Conservation (phyloP, 257 asterid genomes). For the Petunia axillaris region DNA sequence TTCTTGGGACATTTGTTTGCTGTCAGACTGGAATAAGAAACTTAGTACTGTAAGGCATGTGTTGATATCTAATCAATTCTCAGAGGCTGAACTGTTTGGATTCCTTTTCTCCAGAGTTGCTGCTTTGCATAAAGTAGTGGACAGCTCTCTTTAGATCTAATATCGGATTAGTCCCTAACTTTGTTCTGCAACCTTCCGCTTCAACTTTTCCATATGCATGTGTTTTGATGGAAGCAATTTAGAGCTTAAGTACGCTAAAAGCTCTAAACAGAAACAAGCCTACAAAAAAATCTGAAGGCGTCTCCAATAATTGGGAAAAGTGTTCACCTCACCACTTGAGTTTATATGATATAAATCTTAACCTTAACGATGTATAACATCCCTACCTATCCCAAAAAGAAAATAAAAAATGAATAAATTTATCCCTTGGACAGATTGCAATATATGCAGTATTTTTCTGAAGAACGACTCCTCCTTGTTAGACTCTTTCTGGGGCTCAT, state of each 20-base stretch:
- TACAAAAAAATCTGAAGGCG: neutral
- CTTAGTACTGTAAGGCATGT: neutral
- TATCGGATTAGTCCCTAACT: neutral
- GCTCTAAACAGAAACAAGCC: neutral
- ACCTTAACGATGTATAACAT: too few relatives aligned
- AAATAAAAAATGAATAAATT: too few relatives aligned
- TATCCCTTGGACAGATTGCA: too few relatives aligned
- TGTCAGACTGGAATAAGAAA: neutral
- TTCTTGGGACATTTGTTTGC: neutral
- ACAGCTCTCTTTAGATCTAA: neutral
- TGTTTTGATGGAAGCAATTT: neutral
- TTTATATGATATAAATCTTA: too few relatives aligned
- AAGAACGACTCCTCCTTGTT: too few relatives aligned
- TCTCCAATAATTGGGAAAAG: too few relatives aligned
- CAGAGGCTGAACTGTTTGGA: neutral
- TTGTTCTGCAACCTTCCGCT: neutral
- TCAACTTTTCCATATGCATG: neutral
- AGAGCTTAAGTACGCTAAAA: neutral
- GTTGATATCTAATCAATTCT: neutral
- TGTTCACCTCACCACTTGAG: too few relatives aligned
- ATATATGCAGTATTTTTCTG: too few relatives aligned
- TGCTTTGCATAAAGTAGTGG: neutral
- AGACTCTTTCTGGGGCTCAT: too few relatives aligned
- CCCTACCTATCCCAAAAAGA: too few relatives aligned
- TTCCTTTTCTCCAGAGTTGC: neutral